Percentiles rank a stretch among this genome's conserved stretches.
Conservation (phyloP, 2,329 filamentous ascomycete genomes). For the Talaromyces atroroseus region DNA sequence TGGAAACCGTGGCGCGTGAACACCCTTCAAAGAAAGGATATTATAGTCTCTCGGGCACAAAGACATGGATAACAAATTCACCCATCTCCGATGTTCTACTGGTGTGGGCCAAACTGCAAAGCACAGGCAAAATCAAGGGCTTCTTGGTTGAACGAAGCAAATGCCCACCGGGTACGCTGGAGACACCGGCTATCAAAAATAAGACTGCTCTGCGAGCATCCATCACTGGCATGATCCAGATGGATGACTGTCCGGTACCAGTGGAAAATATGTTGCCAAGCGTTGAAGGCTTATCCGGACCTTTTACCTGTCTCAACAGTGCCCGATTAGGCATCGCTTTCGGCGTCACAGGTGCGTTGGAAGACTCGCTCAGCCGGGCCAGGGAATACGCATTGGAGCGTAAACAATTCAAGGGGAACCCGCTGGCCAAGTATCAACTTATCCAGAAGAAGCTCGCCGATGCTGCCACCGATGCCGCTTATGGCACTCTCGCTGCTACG, state of each 20-base stretch:
- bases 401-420: constrained; percentile 94
- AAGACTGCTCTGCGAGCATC: constrained; percentile 92
- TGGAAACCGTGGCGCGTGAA: constrained; percentile 81
- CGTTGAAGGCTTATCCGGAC: constrained; percentile 78
- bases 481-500: constrained; percentile 79
- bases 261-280: constrained; percentile 90
- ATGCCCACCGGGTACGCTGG: constrained; percentile 80
- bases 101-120: constrained; percentile 88
- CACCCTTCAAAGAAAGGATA: constrained; percentile 81
- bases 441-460: constrained; percentile 97
- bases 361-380: constrained; percentile 79
- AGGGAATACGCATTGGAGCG: constrained; percentile 85
- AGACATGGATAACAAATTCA: constrained; percentile 96
- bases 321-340: constrained; percentile 91
- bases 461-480: constrained; percentile 83
- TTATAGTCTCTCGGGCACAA: constrained; percentile 70
- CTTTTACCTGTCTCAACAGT: constrained; percentile 91
- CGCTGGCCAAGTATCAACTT: constrained; percentile 90
- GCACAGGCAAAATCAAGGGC: constrained; percentile 87
- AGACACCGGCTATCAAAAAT: constrained; percentile 87
- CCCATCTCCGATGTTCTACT: constrained; percentile 80
- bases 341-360: constrained; percentile 87
- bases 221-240: constrained; percentile 95
- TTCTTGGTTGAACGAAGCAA: constrained; percentile 82
- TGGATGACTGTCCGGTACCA: constrained; percentile 84